These are phyloP conservation scores for Aegle marmelos DNA, from an alignment of 345 rosid genomes.

Conservation along the genomic window DNA sequence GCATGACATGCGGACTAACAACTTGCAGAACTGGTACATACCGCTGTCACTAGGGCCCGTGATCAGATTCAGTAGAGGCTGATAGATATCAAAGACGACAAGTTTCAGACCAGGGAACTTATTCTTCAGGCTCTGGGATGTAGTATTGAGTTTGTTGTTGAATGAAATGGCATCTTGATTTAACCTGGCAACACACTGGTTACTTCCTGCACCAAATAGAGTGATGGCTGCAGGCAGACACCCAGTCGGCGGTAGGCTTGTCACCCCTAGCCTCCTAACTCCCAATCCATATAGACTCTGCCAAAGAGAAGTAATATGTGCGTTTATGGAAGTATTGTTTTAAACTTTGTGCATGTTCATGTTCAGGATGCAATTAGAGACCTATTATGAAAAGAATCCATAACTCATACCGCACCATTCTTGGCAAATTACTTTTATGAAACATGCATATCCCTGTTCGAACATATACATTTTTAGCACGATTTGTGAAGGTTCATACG, in stretches of 20 bases:
- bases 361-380: too few species aligned
- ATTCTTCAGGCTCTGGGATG: slow-evolving; percentile 49
- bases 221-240: slow-evolving; percentile 91
- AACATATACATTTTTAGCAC: background rate
- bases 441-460: background rate
- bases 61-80: slow-evolving; percentile 74
- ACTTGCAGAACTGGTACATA: slow-evolving; percentile 26
- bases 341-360: too few species aligned
- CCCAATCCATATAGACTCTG: slow-evolving; percentile 75
- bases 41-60: slow-evolving; percentile 59
- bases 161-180: slow-evolving; percentile 68
- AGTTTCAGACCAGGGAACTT: slow-evolving; percentile 74
- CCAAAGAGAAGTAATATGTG: slow-evolving; percentile 18
- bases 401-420: too few species aligned
- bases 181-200: slow-evolving; percentile 61
- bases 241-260: slow-evolving; percentile 77
- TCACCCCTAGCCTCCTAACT: slow-evolving; percentile 82
- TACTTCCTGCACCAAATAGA: slow-evolving; percentile 72
- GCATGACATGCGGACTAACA: background rate
- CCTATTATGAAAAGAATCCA: too few species aligned
- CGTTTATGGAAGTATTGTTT: background rate
- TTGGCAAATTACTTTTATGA: too few species aligned
- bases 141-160: slow-evolving; percentile 68
- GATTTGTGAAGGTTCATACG: background rate
- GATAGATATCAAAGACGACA: slow-evolving; percentile 69